Conservation (phyloP, 108 stramenopile species). For the Craspedostauros australis region DNA sequence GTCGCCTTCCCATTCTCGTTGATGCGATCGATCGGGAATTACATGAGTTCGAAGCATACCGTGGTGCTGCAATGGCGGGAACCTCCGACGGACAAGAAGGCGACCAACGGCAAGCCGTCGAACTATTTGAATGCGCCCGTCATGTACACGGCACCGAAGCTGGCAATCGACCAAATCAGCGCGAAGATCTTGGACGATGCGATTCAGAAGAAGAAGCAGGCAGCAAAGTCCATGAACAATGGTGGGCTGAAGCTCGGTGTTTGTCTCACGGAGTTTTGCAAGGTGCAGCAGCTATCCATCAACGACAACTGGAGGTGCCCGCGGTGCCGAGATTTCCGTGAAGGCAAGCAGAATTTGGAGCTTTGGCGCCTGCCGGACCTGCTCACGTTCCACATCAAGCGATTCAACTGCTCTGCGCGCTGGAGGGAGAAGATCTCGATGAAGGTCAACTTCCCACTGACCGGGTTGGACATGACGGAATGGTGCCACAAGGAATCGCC, state of each 20-base stretch:
- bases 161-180: slow-evolving; percentile 41
- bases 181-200: slow-evolving; percentile 33
- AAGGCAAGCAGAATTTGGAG: slow-evolving; percentile 80
- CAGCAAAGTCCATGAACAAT: slow-evolving; percentile 1
- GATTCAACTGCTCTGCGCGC: slow-evolving; percentile 87
- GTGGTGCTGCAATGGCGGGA: slow-evolving; percentile 75
- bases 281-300: slow-evolving; percentile 64
- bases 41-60: slow-evolving; percentile 60
- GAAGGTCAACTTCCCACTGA: slow-evolving; percentile 88
- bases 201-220: slow-evolving; percentile 16
- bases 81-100: slow-evolving; percentile 31
- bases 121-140: slow-evolving; percentile 30
- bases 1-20: slow-evolving; percentile 67
- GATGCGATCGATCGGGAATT: slow-evolving; percentile 73
- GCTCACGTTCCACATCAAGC: slow-evolving; percentile 91
- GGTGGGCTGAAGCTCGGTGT: slow-evolving; percentile 64
- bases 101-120: slow-evolving; percentile 2
- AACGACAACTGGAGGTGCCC: slow-evolving; percentile 79
- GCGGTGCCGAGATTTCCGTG: slow-evolving; percentile 78
- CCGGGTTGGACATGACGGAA: slow-evolving; percentile 80
- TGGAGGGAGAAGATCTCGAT: slow-evolving; percentile 94
- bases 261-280: slow-evolving; percentile 86
- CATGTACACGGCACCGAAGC: slow-evolving; percentile 44
- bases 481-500: slow-evolving; percentile 75
- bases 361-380: slow-evolving; percentile 91